phyloP scores from a whole-genome alignment of 2,329 filamentous ascomycete species.

The Aspergillus alliaceus region DNA sequence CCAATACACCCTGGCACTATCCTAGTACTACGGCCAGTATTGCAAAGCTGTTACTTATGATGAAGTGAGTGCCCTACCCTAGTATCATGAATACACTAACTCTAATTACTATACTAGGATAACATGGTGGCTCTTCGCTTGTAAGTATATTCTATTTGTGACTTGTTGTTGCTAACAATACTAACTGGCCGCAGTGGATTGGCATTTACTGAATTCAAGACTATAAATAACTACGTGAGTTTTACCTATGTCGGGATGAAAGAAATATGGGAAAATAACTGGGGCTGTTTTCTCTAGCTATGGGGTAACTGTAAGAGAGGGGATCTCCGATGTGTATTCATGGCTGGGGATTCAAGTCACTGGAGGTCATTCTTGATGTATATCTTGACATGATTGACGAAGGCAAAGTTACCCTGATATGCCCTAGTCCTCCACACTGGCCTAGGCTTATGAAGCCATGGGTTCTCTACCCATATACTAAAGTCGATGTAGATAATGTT shows the following conservation, averaged over 20 bases:
- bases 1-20: slow-evolving; percentile 3
- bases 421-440: background rate
- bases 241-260: background rate
- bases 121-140: slow-evolving; percentile 4
- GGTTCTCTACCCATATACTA: background rate
- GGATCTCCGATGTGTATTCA: background rate
- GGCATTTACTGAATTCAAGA: slow-evolving; percentile 1
- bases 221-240: slow-evolving; percentile 5
- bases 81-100: background rate
- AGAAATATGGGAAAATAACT: background rate
- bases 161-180: background rate
- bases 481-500: background rate
- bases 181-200: slow-evolving; percentile 3
- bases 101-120: background rate
- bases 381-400: slow-evolving; percentile 6
- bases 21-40: background rate
- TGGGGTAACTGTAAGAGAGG: background rate
- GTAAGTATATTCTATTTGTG: background rate
- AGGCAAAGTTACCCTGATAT: slow-evolving; percentile 1
- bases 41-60: slow-evolving; percentile 2
- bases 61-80: background rate
- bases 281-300: background rate
- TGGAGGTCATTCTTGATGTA: slow-evolving; percentile 7
- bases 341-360: background rate
- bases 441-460: background rate